These are phyloP conservation scores for Coleophoma crateriformis DNA, from an alignment of 2,329 filamentous ascomycete genomes.

Conservation along the genomic window DNA sequence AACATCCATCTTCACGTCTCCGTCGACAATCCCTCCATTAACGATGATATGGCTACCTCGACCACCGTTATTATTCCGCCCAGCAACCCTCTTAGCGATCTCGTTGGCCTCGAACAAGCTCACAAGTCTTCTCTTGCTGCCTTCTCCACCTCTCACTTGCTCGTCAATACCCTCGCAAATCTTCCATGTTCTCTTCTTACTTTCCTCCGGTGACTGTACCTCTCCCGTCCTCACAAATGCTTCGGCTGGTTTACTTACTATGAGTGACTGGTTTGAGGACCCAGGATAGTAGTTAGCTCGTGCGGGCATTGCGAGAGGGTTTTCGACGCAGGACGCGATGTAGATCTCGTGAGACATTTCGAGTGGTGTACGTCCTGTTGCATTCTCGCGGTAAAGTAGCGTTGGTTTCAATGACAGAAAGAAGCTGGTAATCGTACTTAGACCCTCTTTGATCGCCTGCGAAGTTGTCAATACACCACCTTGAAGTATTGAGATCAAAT, in stretches of 20 bases:
- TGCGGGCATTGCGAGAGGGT: conserved; percentile 17
- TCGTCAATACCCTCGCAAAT: conserved; percentile 27
- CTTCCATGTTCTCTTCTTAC: conserved; percentile 26
- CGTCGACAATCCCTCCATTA: conserved; percentile 15
- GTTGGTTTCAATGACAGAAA: conserved; percentile 17
- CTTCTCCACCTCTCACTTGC: conserved; percentile 10
- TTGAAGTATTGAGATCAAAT: conserved; percentile 15
- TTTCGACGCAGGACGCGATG: conserved; percentile 26
- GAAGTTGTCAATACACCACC: conserved; percentile 31
- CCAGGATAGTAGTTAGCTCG: conserved; percentile 12
- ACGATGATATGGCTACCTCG: conserved; percentile 11
- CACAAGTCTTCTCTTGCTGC: conserved; percentile 45
- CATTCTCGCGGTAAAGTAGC: conserved; percentile 65
- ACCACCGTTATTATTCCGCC: conserved; percentile 1
- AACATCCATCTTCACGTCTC: conserved; percentile 12
- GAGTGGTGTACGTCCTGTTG: conserved; percentile 66
- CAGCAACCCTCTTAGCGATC: conserved; percentile 41
- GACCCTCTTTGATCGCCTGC: conserved; percentile 20
- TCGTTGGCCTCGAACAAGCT: conserved; percentile 55
- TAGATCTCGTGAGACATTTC: conserved; percentile 59
- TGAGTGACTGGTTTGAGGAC: conserved; percentile 1
- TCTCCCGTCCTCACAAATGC: conserved; percentile 4
- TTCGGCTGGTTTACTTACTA: conserved; percentile 3
- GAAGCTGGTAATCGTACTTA: conserved; percentile 12
- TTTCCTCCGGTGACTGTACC: conserved; percentile 4